Percentiles rank a stretch among this genome's conserved stretches.
Evolutionary conservation across 2,329 filamentous ascomycete genomes (phyloP).

Genomic region (Graphilbum fragrans): DNA sequence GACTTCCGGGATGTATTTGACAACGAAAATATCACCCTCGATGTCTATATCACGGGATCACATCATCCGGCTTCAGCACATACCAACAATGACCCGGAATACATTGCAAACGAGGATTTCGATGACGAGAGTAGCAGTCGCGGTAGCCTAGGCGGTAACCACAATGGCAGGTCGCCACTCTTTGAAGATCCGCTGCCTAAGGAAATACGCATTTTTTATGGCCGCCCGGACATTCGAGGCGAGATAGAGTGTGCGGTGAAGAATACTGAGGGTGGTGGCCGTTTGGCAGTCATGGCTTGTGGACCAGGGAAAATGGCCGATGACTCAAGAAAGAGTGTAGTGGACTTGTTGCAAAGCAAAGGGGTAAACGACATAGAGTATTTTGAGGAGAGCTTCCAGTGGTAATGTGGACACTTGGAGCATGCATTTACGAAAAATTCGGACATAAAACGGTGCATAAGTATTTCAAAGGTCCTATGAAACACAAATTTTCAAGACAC

Average conservation of each 20-base stretch:
- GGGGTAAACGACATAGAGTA: conserved; percentile 7
- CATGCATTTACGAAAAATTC: background rate
- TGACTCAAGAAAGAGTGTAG: conserved; percentile 6
- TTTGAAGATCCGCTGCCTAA: conserved; percentile 3
- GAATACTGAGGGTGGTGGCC: conserved; percentile 7
- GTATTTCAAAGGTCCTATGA: no score
- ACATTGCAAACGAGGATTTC: no score
- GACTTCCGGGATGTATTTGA: conserved; percentile 3
- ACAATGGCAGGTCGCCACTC: no score
- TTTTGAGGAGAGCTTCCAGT: conserved; percentile 12
- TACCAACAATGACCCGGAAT: no score
- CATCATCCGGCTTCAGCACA: no score
- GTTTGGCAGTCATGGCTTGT: conserved; percentile 11
- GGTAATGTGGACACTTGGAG: conserved; percentile 2
- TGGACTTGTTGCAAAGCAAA: conserved; percentile 1
- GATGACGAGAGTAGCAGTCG: background rate
- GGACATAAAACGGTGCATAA: no score
- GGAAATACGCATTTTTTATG: conserved; percentile 10
- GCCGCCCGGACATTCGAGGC: conserved; percentile 10
- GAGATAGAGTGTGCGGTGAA: conserved; percentile 18
- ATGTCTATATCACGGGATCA: conserved; percentile 7
- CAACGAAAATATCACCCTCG: conserved; percentile 1
- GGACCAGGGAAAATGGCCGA: conserved; percentile 10
- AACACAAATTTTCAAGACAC: no score
- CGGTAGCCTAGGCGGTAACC: background rate